These are phyloP conservation scores for Millerozyma miso DNA, from an alignment of 805 yeast genomes.

Conservation along the genomic window DNA sequence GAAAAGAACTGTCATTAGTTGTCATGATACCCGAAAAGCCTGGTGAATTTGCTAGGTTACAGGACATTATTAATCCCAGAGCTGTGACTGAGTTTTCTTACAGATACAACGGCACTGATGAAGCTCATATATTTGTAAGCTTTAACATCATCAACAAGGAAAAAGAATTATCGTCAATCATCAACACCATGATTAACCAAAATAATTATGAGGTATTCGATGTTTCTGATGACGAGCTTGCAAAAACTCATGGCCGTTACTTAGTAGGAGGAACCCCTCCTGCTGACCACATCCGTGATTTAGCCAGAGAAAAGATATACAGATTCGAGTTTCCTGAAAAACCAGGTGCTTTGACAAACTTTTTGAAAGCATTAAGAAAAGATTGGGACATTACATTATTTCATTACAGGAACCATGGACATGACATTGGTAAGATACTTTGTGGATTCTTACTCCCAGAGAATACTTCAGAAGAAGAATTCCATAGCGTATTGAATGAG, in stretches of 20 bases:
- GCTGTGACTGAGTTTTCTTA: constrained; percentile 92
- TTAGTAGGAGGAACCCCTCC: constrained; percentile 86
- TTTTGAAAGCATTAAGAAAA: constrained; percentile 63
- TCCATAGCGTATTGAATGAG: constrained; percentile 62
- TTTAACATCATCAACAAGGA: constrained; percentile 77
- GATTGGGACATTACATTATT: constrained; percentile 92
- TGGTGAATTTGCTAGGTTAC: constrained; percentile 81
- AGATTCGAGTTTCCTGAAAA: constrained; percentile 95
- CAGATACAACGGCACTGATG: constrained; percentile 53
- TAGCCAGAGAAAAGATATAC: constrained; percentile 71
- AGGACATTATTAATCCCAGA: constrained; percentile 78
- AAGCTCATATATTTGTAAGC: constrained; percentile 82
- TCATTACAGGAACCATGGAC: constrained; percentile 96
- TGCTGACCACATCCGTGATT: constrained; percentile 25
- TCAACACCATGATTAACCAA: constrained; percentile 50
- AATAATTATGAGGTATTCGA: constrained; percentile 68
- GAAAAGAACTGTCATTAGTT: constrained; percentile 88
- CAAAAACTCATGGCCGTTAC: constrained; percentile 94
- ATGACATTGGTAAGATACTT: constrained; percentile 87
- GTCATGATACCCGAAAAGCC: constrained; percentile 91
- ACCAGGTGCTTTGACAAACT: constrained; percentile 88
- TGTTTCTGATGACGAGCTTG: constrained; percentile 88
- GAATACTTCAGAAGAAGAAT: constrained; percentile 52
- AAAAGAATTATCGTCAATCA: constrained; percentile 64
- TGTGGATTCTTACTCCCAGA: constrained; percentile 88